phyloP scores from a whole-genome alignment of 148 eudicot species.

The Rhododendron simsii region DNA sequence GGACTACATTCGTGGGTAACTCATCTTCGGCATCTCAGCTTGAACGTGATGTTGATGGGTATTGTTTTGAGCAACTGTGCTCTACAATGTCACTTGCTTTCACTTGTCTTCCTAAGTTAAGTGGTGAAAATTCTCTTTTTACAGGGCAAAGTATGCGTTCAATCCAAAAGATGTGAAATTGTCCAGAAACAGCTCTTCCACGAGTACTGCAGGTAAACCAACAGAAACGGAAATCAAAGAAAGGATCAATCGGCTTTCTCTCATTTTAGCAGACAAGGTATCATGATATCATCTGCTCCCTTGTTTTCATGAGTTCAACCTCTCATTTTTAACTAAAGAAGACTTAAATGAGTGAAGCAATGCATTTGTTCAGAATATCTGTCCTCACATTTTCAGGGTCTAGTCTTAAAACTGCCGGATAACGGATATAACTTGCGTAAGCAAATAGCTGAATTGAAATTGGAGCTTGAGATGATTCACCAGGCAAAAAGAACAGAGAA shows the following conservation, averaged over 20 bases:
- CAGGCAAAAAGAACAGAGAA: slow-evolving; percentile 16
- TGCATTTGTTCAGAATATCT: neutral
- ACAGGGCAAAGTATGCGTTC: slow-evolving; percentile 73
- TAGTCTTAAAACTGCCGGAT: slow-evolving; percentile 62
- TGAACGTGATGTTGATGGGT: slow-evolving; percentile 65
- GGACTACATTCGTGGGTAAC: slow-evolving; percentile 25
- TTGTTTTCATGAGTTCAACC: neutral
- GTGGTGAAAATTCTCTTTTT: neutral
- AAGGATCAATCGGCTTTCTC: slow-evolving; percentile 57
- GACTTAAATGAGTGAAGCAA: neutral
- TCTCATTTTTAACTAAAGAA: neutral
- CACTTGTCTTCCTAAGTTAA: neutral
- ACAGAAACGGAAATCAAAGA: slow-evolving; percentile 66
- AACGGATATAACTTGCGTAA: slow-evolving; percentile 65
- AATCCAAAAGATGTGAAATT: slow-evolving; percentile 71
- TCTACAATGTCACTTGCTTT: neutral
- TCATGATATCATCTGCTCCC: slow-evolving; percentile 24
- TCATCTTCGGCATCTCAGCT: slow-evolving; percentile 32
- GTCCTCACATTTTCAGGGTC: slow-evolving; percentile 36
- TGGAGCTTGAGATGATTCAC: slow-evolving; percentile 49
- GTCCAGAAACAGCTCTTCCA: slow-evolving; percentile 30
- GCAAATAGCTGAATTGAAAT: slow-evolving; percentile 54
- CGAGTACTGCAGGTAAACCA: slow-evolving; percentile 21
- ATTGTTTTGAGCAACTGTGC: slow-evolving; percentile 14
- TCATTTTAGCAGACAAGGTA: slow-evolving; percentile 67